Percentiles rank a stretch among this genome's conserved stretches.
These are phyloP conservation scores for Oxyria digyna DNA, from an alignment of 148 eudicot species.

Conservation along the genomic window DNA sequence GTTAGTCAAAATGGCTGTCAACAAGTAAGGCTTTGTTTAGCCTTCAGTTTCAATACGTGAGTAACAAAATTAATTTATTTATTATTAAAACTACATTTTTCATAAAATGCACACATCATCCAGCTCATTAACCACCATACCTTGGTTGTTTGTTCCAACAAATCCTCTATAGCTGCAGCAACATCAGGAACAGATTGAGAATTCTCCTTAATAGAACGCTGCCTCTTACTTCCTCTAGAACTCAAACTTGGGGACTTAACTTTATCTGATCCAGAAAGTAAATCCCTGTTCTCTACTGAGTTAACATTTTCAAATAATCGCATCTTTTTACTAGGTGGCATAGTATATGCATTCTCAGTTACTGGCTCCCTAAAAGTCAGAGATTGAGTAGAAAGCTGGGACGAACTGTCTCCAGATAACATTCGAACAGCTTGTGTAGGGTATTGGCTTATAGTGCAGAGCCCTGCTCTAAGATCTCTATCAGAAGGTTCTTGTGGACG, in stretches of 20 bases:
- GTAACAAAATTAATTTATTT: constrained; percentile 9
- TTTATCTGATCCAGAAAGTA: constrained; percentile 13
- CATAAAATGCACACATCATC: no score
- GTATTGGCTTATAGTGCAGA: constrained; percentile 69
- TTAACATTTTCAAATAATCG: constrained; percentile 22
- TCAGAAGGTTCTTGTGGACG: constrained; percentile 55
- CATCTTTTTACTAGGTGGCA: constrained; percentile 29
- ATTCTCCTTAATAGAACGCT: constrained; percentile 21
- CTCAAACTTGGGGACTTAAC: constrained; percentile 9
- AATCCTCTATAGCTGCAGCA: constrained; percentile 86
- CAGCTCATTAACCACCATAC: constrained; percentile 25
- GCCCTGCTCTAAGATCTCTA: constrained; percentile 51
- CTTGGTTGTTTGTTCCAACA: constrained; percentile 88
- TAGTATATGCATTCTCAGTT: constrained; percentile 14
- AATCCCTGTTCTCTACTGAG: constrained; percentile 5
- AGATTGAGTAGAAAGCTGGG: constrained; percentile 44
- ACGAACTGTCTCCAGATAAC: constrained; percentile 28
- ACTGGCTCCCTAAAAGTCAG: constrained; percentile 26
- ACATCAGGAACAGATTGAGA: constrained; percentile 52
- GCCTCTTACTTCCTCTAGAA: constrained; percentile 16
- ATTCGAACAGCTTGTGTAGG: constrained; percentile 59
- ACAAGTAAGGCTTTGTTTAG: not conserved
- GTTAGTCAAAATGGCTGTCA: constrained; percentile 7
- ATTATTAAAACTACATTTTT: no score
- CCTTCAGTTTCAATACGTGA: constrained; percentile 1